phyloP scores from a whole-genome alignment of 1,284 basidiomycete species.

The Bjerkandera adusta region DNA sequence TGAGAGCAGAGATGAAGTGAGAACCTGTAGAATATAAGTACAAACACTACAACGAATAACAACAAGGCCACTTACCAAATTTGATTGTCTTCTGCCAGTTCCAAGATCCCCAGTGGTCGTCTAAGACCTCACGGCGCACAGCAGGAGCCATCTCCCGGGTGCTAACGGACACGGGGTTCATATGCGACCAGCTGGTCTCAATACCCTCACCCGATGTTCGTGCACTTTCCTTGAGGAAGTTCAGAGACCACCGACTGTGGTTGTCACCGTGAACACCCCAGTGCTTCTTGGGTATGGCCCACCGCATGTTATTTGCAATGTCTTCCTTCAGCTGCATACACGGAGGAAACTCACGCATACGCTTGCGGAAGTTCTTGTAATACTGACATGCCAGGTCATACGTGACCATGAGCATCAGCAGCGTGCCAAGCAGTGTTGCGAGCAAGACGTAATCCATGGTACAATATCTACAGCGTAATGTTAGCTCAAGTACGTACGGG shows the following conservation, averaged over 20 bases:
- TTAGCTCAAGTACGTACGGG: neutral
- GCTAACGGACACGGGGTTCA: slow-evolving; percentile 14
- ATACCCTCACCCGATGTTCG: slow-evolving; percentile 22
- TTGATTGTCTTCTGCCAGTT: slow-evolving; percentile 17
- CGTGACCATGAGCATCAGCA: slow-evolving; percentile 3
- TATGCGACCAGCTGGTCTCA: slow-evolving; percentile 20
- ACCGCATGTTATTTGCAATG: slow-evolving; percentile 2
- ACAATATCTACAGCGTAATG: slow-evolving; percentile 17
- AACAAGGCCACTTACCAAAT: slow-evolving; percentile 7
- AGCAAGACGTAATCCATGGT: slow-evolving; percentile 26
- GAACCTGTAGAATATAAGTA: neutral
- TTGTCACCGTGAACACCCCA: slow-evolving; percentile 16
- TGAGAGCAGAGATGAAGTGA: neutral
- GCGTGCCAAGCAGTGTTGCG: slow-evolving; percentile 7
- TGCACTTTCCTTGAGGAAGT: slow-evolving; percentile 12
- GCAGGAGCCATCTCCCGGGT: slow-evolving; percentile 18
- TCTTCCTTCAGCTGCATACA: slow-evolving; percentile 8
- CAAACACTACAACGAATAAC: neutral
- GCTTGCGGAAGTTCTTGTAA: slow-evolving; percentile 13
- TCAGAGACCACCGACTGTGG: slow-evolving; percentile 21
- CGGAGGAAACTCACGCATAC: slow-evolving; percentile 8
- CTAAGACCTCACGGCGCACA: slow-evolving; percentile 12
- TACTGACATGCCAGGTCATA: slow-evolving; percentile 27
- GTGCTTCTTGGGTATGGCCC: slow-evolving; percentile 22
- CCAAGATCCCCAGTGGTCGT: slow-evolving; percentile 15